These are phyloP conservation scores for Boletus reticuloceps DNA, from an alignment of 768 basidiomycete species.

Conservation along the genomic window DNA sequence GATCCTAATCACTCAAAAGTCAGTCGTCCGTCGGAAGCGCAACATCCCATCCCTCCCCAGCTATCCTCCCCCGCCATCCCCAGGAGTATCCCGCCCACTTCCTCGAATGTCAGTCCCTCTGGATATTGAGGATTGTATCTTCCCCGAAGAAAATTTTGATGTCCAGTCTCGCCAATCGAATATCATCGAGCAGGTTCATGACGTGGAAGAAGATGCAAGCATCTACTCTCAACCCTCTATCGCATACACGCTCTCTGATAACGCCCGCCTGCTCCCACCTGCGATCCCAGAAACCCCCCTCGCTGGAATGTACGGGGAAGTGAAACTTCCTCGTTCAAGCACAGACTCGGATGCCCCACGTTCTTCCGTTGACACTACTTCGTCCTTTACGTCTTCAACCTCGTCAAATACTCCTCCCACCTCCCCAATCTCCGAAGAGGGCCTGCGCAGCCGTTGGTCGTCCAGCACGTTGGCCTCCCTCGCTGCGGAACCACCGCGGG, in stretches of 20 bases:
- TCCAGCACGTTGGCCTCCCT: constrained; percentile 50
- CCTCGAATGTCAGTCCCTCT: constrained; percentile 49
- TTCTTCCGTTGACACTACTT: constrained; percentile 26
- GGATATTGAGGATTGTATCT: constrained; percentile 38
- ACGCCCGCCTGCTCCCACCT: background rate
- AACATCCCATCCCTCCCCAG: constrained; percentile 15
- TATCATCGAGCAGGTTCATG: constrained; percentile 4
- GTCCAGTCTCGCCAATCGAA: constrained; percentile 8
- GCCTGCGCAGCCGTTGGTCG: constrained; percentile 66
- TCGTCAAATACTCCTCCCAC: background rate
- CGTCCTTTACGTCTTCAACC: constrained; percentile 15
- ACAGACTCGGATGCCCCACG: constrained; percentile 29
- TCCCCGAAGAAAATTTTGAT: constrained; percentile 20
- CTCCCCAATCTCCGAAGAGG: constrained; percentile 14
- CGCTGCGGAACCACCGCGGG: constrained; percentile 18
- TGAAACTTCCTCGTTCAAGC: constrained; percentile 19
- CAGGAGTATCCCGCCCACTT: constrained; percentile 42
- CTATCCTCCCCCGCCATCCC: constrained; percentile 19
- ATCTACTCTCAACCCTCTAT: constrained; percentile 37
- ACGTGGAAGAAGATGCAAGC: constrained; percentile 22
- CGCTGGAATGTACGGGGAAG: constrained; percentile 11
- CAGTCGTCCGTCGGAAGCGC: constrained; percentile 22
- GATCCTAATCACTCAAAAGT: constrained; percentile 19
- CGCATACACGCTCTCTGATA: background rate
- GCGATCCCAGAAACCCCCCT: constrained; percentile 13